Percentiles rank a stretch among this genome's conserved stretches.
These are phyloP conservation scores for Candida pseudoviswanathii DNA, from an alignment of 1,139 yeast genomes.

Conservation along the genomic window DNA sequence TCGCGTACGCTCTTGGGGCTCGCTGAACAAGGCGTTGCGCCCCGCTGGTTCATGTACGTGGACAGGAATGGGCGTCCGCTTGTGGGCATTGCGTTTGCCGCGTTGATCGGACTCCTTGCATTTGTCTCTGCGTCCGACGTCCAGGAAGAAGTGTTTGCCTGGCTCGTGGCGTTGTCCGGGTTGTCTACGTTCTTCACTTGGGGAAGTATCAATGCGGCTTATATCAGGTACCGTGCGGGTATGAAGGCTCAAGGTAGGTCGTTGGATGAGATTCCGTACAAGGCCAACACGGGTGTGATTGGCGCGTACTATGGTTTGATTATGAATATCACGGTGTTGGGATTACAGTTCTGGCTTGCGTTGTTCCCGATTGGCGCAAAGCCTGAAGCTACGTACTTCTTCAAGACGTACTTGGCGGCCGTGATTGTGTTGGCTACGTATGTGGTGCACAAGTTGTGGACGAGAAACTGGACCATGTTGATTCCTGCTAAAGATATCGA, in stretches of 20 bases:
- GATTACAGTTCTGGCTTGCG: conserved; percentile 47
- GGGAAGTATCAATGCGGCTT: conserved; percentile 44
- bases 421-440: conserved; percentile 35
- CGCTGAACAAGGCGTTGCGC: conserved; percentile 46
- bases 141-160: conserved; percentile 37
- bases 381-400: conserved; percentile 34
- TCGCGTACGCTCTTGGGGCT: conserved; percentile 45
- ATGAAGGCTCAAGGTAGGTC: conserved; percentile 28
- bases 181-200: conserved; percentile 46
- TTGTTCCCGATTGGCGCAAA: conserved; percentile 36
- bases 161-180: conserved; percentile 47
- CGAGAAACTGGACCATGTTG: conserved; percentile 28
- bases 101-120: conserved; percentile 41
- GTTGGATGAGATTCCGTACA: conserved; percentile 33
- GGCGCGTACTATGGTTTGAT: conserved; percentile 38
- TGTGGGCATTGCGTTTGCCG: conserved; percentile 37
- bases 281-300: conserved; percentile 34
- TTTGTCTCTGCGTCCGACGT: conserved; percentile 46
- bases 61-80: conserved; percentile 47
- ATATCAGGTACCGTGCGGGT: conserved; percentile 40
- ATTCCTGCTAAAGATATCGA: conserved; percentile 37
- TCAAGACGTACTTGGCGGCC: conserved; percentile 39
- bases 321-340: conserved; percentile 34
- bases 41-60: conserved; percentile 36
- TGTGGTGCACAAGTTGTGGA: conserved; percentile 37